A percentile compares a stretch with the other conserved stretches of the same genome.
Evolutionary conservation across 352 stramenopile species (phyloP).

Genomic region (Phytopythium montanum): DNA sequence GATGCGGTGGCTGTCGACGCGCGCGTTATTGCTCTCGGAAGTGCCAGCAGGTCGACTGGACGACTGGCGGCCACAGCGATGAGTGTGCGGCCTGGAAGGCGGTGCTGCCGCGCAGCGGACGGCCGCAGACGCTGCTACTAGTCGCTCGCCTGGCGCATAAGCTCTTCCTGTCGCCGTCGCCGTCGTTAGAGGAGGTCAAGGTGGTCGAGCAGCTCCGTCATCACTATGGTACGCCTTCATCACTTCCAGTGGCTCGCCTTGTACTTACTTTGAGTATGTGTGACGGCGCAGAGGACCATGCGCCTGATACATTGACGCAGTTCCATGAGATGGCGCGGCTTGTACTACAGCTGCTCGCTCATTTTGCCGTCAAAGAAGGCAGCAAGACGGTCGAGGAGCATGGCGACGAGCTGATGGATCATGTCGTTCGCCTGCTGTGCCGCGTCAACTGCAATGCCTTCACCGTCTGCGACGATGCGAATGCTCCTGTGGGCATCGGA

Average conservation of each 20-base stretch:
- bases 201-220: conserved; percentile 37
- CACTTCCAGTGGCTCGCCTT: too few relatives aligned
- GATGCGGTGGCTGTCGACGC: conserved; percentile 54
- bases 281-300: conserved; percentile 24
- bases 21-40: conserved; percentile 61
- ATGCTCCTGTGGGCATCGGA: conserved; percentile 50
- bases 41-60: conserved; percentile 67
- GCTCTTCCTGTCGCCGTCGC: conserved; percentile 21
- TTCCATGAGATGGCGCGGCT: conserved; percentile 62
- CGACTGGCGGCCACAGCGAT: conserved; percentile 25
- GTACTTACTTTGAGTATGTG: too few relatives aligned
- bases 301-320: conserved; percentile 23
- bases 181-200: conserved; percentile 7
- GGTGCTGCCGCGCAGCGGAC: conserved; percentile 14
- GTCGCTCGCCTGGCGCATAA: conserved; percentile 36
- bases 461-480: conserved; percentile 49
- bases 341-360: conserved; percentile 44
- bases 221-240: conserved; percentile 24
- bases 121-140: conserved; percentile 53
- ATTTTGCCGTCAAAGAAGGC: conserved; percentile 32
- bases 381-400: conserved; percentile 24
- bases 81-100: conserved; percentile 50
- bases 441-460: conserved; percentile 83
- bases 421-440: conserved; percentile 54
- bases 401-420: conserved; percentile 17